Evolutionary conservation across 2,329 filamentous ascomycete genomes (phyloP).

Genomic region (Mariannaea elegans): DNA sequence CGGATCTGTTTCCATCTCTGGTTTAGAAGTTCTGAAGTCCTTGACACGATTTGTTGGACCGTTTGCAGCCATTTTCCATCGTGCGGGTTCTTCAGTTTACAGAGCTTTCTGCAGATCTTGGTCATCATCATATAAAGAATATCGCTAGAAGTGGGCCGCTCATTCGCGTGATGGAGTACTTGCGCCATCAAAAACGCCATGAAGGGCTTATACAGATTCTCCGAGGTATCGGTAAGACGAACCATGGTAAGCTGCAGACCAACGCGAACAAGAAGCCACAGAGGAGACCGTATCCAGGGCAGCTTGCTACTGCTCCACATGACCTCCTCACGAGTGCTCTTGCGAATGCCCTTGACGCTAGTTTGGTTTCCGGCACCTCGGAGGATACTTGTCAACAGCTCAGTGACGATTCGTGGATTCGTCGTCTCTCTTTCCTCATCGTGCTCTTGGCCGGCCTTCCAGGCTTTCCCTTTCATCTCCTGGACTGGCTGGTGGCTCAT

Average conservation of each 20-base stretch:
- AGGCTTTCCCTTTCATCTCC: constrained; percentile 30
- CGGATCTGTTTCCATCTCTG: constrained; percentile 22
- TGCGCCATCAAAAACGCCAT: constrained; percentile 25
- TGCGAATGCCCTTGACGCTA: constrained; percentile 48
- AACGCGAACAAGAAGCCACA: constrained; percentile 66
- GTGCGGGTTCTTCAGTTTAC: constrained; percentile 8
- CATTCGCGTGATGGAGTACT: neutral
- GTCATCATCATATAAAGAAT: constrained; percentile 22
- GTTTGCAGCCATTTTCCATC: constrained; percentile 15
- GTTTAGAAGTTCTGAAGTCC: neutral
- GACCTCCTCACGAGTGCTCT: constrained; percentile 63
- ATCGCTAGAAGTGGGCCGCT: neutral
- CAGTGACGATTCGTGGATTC: constrained; percentile 60
- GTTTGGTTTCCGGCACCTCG: constrained; percentile 44
- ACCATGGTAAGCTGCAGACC: constrained; percentile 50
- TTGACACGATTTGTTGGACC: constrained; percentile 6
- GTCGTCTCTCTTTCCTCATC: constrained; percentile 58
- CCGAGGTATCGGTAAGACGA: neutral
- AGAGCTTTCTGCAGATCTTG: constrained; percentile 24
- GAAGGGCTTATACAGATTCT: constrained; percentile 25
- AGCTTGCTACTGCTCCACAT: constrained; percentile 45
- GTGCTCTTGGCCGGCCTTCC: constrained; percentile 49
- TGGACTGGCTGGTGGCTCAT: constrained; percentile 42
- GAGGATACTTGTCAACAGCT: constrained; percentile 54
- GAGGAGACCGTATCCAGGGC: constrained; percentile 59